phyloP scores from a whole-genome alignment of 2,329 filamentous ascomycete species.

The Botrytis fabae region DNA sequence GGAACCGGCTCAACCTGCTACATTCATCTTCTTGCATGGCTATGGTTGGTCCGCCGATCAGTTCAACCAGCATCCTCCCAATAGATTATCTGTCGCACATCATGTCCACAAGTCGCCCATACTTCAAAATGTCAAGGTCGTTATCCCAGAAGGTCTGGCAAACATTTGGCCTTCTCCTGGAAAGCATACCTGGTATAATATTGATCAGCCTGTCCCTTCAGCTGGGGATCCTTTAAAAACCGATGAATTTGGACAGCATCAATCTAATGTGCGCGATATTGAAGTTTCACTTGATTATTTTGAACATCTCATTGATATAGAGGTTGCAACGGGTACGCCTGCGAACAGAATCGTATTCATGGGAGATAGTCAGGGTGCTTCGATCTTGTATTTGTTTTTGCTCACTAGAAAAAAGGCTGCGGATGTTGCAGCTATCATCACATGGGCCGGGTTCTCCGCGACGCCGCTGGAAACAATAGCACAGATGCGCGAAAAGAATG shows the following conservation, averaged over 20 bases:
- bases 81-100: constrained; percentile 23
- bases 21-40: constrained; percentile 28
- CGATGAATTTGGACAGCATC: constrained; percentile 14
- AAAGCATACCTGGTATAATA: constrained; percentile 26
- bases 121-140: constrained; percentile 26
- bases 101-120: constrained; percentile 25
- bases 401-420: constrained; percentile 20
- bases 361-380: constrained; percentile 27
- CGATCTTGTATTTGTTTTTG: constrained; percentile 24
- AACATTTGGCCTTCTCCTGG: constrained; percentile 14
- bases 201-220: constrained; percentile 22
- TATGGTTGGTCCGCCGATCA: constrained; percentile 22
- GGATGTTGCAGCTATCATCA: constrained; percentile 23
- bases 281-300: constrained; percentile 25
- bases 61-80: constrained; percentile 23
- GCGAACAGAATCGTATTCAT: constrained; percentile 25
- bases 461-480: constrained; percentile 22
- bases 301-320: constrained; percentile 23
- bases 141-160: constrained; percentile 26
- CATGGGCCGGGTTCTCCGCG: constrained; percentile 23
- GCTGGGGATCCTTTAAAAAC: constrained; percentile 16
- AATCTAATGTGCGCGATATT: constrained; percentile 25
- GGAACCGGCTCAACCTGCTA: constrained; percentile 14
- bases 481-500: constrained; percentile 22
- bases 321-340: constrained; percentile 21